These are phyloP conservation scores for Erodium maritimum DNA, from an alignment of 345 rosid species.

Conservation along the genomic window DNA sequence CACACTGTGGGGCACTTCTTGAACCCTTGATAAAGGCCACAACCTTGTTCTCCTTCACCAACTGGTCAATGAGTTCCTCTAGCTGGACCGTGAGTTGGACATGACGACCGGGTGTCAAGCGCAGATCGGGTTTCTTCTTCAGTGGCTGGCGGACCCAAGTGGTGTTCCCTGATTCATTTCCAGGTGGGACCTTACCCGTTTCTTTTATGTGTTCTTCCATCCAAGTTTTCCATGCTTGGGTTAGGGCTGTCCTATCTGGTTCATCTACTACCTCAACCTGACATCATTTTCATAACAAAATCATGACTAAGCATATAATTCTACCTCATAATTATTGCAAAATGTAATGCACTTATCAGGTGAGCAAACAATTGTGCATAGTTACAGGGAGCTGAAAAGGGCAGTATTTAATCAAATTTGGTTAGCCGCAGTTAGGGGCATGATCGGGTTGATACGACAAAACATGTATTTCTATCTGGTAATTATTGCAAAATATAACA, in stretches of 20 bases:
- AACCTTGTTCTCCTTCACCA: conserved; percentile 82
- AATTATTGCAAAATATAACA: neutral
- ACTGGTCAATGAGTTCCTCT: conserved; percentile 49
- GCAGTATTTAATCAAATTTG: no score
- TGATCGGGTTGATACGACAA: neutral
- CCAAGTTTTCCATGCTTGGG: conserved; percentile 94
- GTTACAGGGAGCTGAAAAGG: no score
- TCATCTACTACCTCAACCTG: conserved; percentile 69
- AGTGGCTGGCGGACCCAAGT: conserved; percentile 58
- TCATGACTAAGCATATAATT: no score
- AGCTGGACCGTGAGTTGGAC: conserved; percentile 65
- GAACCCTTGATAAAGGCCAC: conserved; percentile 93
- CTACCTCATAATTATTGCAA: no score
- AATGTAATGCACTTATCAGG: neutral
- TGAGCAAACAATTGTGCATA: neutral
- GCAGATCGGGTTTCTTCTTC: conserved; percentile 66
- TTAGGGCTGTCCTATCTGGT: conserved; percentile 54
- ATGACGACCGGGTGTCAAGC: conserved; percentile 83
- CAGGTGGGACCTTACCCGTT: conserved; percentile 78
- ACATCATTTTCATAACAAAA: conserved; percentile 3
- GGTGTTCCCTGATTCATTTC: conserved; percentile 77
- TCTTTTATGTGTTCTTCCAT: conserved; percentile 78
- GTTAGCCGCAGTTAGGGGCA: no score
- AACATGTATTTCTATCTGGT: neutral
- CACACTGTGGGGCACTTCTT: conserved; percentile 76